phyloP scores from a whole-genome alignment of 495 filamentous ascomycete genomes.

The Oidiodendron maius region DNA sequence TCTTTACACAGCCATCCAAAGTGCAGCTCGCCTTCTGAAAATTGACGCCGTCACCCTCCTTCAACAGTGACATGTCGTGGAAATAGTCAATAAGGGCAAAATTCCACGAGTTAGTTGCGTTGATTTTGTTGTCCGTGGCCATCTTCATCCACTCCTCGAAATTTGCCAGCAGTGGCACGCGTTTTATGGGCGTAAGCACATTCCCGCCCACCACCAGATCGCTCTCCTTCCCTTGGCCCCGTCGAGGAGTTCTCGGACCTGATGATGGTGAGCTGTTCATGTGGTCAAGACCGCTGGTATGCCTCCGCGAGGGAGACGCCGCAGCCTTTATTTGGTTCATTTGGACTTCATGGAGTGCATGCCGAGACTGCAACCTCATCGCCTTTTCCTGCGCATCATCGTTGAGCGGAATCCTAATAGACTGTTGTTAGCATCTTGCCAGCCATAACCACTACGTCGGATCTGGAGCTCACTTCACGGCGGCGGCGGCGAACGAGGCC shows the following conservation, averaged over 20 bases:
- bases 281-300: slow-evolving; percentile 54
- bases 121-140: slow-evolving; percentile 99
- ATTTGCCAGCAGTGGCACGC: slow-evolving; percentile 90
- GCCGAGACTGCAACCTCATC: slow-evolving; percentile 77
- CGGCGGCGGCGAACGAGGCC: slow-evolving; percentile 44
- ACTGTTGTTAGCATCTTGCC: slow-evolving; percentile 3
- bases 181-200: slow-evolving; percentile 91
- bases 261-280: slow-evolving; percentile 51
- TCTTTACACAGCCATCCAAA: slow-evolving; percentile 97
- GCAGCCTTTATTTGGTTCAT: slow-evolving; percentile 88
- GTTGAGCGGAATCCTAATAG: slow-evolving; percentile 73
- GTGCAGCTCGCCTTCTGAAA: slow-evolving; percentile 99
- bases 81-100: slow-evolving; percentile 99
- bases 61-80: slow-evolving; percentile 95
- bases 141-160: slow-evolving; percentile 99
- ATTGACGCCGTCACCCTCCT: slow-evolving; percentile 95
- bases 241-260: slow-evolving; percentile 53
- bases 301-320: slow-evolving; percentile 75
- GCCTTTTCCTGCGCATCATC: slow-evolving; percentile 93
- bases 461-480: slow-evolving; percentile 42
- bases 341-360: slow-evolving; percentile 83
- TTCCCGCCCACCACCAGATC: slow-evolving; percentile 53
- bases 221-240: slow-evolving; percentile 49
- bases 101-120: slow-evolving; percentile 98
- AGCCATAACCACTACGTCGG: not conserved